phyloP scores from a whole-genome alignment of 2,329 filamentous ascomycete species.

The Pseudocercospora cruenta region DNA sequence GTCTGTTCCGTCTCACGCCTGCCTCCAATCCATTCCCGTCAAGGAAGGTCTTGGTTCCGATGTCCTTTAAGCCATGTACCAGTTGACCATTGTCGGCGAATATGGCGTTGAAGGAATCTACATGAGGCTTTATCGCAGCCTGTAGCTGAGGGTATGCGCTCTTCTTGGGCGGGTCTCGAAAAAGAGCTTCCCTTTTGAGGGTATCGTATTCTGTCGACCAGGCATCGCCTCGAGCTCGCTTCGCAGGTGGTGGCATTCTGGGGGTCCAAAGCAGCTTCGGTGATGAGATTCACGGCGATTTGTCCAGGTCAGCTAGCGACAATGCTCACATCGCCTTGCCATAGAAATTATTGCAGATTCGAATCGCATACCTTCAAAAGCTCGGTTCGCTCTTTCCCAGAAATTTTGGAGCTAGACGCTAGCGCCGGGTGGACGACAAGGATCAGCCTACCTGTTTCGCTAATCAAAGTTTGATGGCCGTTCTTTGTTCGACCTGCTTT shows the following conservation, averaged over 20 bases:
- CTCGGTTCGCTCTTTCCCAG: slow-evolving; percentile 2
- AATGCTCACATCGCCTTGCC: neutral
- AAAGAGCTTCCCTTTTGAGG: slow-evolving; percentile 82
- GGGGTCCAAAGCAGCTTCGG: too few species aligned
- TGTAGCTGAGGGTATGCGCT: slow-evolving; percentile 87
- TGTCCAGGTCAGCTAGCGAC: neutral
- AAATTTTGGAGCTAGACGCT: slow-evolving; percentile 1
- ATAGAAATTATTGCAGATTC: neutral
- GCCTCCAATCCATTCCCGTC: slow-evolving; percentile 67
- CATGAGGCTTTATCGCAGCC: slow-evolving; percentile 84
- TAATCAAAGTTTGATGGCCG: slow-evolving; percentile 3
- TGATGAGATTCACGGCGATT: neutral
- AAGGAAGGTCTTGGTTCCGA: slow-evolving; percentile 84
- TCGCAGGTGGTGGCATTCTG: slow-evolving; percentile 37
- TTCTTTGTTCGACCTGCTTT: neutral
- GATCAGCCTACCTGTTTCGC: neutral
- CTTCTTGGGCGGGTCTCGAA: slow-evolving; percentile 84
- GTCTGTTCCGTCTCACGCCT: slow-evolving; percentile 62
- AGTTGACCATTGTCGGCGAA: slow-evolving; percentile 75
- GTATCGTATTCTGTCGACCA: slow-evolving; percentile 88
- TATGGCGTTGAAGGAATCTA: slow-evolving; percentile 92
- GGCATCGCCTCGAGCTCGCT: slow-evolving; percentile 45
- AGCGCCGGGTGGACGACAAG: neutral
- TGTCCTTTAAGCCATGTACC: slow-evolving; percentile 78
- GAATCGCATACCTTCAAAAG: neutral